Evolutionary conservation across 225 moss, liverwort and hornwort genomes (phyloP).

Genomic region (Physcomitrellopsis africana): DNA sequence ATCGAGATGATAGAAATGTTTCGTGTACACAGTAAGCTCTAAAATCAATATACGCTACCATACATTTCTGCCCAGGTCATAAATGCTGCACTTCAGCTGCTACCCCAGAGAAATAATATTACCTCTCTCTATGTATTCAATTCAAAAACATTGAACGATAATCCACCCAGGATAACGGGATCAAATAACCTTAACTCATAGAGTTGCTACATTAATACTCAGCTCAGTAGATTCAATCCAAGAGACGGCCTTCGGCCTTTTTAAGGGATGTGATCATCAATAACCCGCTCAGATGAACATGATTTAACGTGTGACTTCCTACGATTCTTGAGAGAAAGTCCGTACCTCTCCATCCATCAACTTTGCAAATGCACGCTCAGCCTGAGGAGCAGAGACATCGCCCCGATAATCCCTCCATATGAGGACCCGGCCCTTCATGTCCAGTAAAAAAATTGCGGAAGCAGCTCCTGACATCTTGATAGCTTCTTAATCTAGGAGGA

Average conservation of each 20-base stretch:
- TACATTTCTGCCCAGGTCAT: neutral
- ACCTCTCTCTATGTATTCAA: neutral
- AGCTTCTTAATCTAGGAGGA: conserved; percentile 21
- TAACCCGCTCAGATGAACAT: neutral
- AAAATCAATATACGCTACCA: neutral
- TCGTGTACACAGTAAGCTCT: neutral
- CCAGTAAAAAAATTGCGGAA: conserved; percentile 80
- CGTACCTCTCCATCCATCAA: conserved; percentile 84
- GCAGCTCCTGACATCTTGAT: conserved; percentile 79
- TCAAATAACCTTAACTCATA: too few species aligned
- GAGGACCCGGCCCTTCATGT: conserved; percentile 86
- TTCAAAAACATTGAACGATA: neutral
- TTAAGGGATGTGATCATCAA: neutral
- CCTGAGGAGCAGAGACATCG: conserved; percentile 79
- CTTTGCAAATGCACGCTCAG: conserved; percentile 86
- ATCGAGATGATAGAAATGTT: neutral
- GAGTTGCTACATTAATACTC: neutral
- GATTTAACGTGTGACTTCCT: neutral
- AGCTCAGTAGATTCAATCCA: neutral
- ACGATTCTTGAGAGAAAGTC: neutral
- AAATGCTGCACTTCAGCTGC: neutral
- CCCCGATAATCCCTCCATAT: conserved; percentile 88
- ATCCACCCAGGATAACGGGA: too few species aligned
- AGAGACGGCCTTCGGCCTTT: neutral
- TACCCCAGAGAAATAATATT: neutral